These are phyloP conservation scores for Pseudozyma hubeiensis DNA, from an alignment of 1,284 basidiomycete genomes.

Conservation along the genomic window DNA sequence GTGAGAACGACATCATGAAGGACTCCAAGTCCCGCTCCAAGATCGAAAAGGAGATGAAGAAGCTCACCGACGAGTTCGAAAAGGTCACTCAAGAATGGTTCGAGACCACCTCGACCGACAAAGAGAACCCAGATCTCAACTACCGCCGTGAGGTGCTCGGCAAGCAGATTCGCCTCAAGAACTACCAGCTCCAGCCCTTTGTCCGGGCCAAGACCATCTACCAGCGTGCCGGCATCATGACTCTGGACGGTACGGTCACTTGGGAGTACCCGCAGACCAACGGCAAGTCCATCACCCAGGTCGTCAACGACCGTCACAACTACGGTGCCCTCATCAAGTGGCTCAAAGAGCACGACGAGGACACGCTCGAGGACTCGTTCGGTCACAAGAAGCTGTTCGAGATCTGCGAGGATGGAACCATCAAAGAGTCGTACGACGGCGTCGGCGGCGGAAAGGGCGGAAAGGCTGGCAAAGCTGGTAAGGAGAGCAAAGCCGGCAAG, in stretches of 20 bases:
- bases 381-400: conserved; percentile 52
- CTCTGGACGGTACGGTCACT: conserved; percentile 56
- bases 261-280: conserved; percentile 66
- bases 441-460: conserved; percentile 8
- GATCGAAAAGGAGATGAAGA: conserved; percentile 59
- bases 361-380: conserved; percentile 65
- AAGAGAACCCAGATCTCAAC: conserved; percentile 47
- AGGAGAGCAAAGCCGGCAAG: background rate
- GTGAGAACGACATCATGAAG: conserved; percentile 65
- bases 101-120: conserved; percentile 44
- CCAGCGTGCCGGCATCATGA: conserved; percentile 62
- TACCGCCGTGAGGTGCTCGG: conserved; percentile 60
- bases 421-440: conserved; percentile 47
- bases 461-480: conserved; percentile 7
- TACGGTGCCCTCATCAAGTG: conserved; percentile 64
- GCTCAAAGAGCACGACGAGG: conserved; percentile 65
- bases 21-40: conserved; percentile 60
- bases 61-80: conserved; percentile 61
- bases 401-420: conserved; percentile 45
- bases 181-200: conserved; percentile 64
- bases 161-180: conserved; percentile 66
- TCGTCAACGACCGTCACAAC: conserved; percentile 61
- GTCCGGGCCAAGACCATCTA: conserved; percentile 64
- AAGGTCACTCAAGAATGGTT: conserved; percentile 62
- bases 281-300: conserved; percentile 55